Evolutionary conservation across 1,284 basidiomycete genomes (phyloP).

Genomic region (Ustilago nuda): DNA sequence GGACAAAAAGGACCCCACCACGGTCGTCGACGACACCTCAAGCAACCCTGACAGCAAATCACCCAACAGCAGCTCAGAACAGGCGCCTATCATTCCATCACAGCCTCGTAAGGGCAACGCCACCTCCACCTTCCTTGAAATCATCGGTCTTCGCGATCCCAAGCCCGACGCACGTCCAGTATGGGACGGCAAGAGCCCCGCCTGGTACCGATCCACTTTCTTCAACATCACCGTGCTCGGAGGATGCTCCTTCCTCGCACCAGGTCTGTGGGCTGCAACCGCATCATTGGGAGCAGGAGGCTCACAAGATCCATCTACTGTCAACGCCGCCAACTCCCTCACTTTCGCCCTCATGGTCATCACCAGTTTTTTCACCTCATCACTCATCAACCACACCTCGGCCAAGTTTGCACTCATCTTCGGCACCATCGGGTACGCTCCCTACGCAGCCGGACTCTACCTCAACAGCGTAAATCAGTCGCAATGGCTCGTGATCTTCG

Average conservation of each 20-base stretch:
- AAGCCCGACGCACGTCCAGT: slow-evolving; percentile 34
- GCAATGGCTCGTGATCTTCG: slow-evolving; percentile 69
- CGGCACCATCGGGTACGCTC: slow-evolving; percentile 65
- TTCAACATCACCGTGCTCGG: slow-evolving; percentile 68
- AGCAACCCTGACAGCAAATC: slow-evolving; percentile 33
- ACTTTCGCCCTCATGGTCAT: slow-evolving; percentile 70
- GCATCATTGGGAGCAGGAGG: slow-evolving; percentile 67
- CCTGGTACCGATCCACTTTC: slow-evolving; percentile 56
- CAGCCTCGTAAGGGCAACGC: not conserved
- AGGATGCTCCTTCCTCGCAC: slow-evolving; percentile 66
- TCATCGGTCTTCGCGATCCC: slow-evolving; percentile 40
- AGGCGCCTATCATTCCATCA: not conserved
- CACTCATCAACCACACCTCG: slow-evolving; percentile 58
- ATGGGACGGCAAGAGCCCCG: slow-evolving; percentile 35
- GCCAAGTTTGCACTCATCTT: slow-evolving; percentile 64
- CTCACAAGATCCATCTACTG: slow-evolving; percentile 54
- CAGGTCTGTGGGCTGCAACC: slow-evolving; percentile 68
- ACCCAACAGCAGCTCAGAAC: slow-evolving; percentile 12
- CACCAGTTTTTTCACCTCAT: slow-evolving; percentile 57
- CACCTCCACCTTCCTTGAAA: slow-evolving; percentile 32
- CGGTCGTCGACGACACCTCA: slow-evolving; percentile 13
- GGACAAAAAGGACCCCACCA: slow-evolving; percentile 6
- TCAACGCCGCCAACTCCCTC: slow-evolving; percentile 69
- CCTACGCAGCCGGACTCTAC: slow-evolving; percentile 69
- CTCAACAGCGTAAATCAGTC: slow-evolving; percentile 53